phyloP scores from a whole-genome alignment of 2,329 filamentous ascomycete genomes.

The Coniella lustricola region DNA sequence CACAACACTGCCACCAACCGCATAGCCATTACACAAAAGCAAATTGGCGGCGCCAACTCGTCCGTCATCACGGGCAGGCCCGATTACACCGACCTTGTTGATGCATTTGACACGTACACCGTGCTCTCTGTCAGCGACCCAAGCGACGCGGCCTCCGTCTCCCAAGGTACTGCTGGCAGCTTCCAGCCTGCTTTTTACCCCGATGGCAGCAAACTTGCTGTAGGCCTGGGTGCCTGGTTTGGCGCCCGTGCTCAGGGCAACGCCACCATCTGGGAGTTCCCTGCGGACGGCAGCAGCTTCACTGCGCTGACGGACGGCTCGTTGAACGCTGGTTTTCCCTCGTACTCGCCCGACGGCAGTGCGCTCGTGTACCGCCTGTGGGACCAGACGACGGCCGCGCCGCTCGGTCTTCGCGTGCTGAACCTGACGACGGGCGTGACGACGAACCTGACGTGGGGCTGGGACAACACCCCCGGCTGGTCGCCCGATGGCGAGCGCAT shows the following conservation, averaged over 20 bases:
- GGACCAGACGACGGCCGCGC: conserved; percentile 8
- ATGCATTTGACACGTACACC: not conserved
- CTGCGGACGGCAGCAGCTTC: not conserved
- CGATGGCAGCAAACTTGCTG: conserved; percentile 31
- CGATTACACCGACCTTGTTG: conserved; percentile 19
- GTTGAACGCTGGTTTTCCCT: conserved; percentile 33
- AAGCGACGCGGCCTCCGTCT: conserved; percentile 11
- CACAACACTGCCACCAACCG: conserved; percentile 19
- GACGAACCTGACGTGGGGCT: conserved; percentile 25
- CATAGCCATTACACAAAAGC: conserved; percentile 32
- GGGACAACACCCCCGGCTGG: conserved; percentile 33
- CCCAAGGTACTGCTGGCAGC: conserved; percentile 22
- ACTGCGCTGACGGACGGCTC: conserved; percentile 27
- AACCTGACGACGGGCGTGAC: conserved; percentile 20
- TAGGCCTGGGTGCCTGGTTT: conserved; percentile 35
- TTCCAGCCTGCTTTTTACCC: conserved; percentile 33
- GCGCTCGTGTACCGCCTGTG: conserved; percentile 29
- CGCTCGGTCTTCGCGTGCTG: conserved; percentile 27
- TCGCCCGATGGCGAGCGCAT: conserved; percentile 31
- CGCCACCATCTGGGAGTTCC: conserved; percentile 13
- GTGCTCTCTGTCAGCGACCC: conserved; percentile 13
- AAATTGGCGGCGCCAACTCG: conserved; percentile 31
- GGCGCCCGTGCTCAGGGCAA: conserved; percentile 21
- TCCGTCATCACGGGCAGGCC: conserved; percentile 25
- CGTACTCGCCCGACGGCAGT: conserved; percentile 29